Conservation (phyloP, 1,284 basidiomycete species). For the Melampsora americana region DNA sequence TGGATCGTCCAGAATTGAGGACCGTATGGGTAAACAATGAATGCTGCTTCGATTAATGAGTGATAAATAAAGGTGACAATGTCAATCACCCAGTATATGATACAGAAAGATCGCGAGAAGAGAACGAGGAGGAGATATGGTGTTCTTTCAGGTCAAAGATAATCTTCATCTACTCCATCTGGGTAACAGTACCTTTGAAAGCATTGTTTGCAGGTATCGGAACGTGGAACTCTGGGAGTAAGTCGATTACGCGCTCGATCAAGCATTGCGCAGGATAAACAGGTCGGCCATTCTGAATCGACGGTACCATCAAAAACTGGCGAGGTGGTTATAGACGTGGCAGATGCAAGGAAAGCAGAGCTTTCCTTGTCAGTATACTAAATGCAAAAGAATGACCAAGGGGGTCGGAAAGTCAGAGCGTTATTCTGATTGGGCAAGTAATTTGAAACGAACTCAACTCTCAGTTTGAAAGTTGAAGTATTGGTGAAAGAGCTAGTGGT, state of each 20-base stretch:
- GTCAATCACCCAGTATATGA: too few relatives aligned
- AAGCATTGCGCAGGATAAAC: slow-evolving; percentile 56
- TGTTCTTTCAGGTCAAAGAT: too few relatives aligned
- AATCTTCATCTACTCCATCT: neutral
- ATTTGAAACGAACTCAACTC: slow-evolving; percentile 21
- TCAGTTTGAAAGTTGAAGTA: slow-evolving; percentile 25
- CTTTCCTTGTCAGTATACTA: slow-evolving; percentile 22
- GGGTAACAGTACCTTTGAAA: slow-evolving; percentile 26
- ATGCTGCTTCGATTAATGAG: too few relatives aligned
- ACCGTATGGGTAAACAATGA: too few relatives aligned
- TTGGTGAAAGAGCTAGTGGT: slow-evolving; percentile 3
- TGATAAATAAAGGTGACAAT: too few relatives aligned
- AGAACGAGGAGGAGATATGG: too few relatives aligned
- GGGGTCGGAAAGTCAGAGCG: too few relatives aligned
- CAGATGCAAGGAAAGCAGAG: slow-evolving; percentile 37
- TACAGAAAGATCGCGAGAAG: too few relatives aligned
- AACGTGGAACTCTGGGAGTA: neutral
- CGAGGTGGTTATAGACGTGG: slow-evolving; percentile 45
- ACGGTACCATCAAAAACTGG: slow-evolving; percentile 52
- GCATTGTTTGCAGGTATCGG: slow-evolving; percentile 15
- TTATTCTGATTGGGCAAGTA: too few relatives aligned
- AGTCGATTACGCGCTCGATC: slow-evolving; percentile 25
- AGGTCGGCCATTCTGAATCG: slow-evolving; percentile 53
- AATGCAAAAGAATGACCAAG: too few relatives aligned
- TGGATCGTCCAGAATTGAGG: too few relatives aligned